phyloP scores from a whole-genome alignment of 129 eudicot species.

The Deinandra increscens region DNA sequence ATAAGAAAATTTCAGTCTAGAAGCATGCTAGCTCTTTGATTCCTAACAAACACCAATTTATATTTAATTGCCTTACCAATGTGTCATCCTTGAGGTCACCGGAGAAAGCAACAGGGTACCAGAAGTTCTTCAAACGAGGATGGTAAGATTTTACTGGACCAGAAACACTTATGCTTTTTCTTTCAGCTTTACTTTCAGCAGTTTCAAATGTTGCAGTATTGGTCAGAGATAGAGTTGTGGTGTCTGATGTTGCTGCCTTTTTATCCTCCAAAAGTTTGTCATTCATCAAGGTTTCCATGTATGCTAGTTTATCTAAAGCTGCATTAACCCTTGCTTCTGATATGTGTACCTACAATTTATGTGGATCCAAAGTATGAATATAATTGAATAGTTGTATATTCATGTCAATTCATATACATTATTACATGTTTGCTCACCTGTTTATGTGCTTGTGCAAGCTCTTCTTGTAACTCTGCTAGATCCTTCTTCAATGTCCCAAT shows the following conservation, averaged over 20 bases:
- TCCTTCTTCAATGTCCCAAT: constrained; percentile 82
- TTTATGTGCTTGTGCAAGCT: constrained; percentile 75
- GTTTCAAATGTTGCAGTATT: constrained; percentile 36
- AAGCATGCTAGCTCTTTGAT: not conserved
- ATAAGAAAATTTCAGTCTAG: not conserved
- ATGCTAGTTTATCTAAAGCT: constrained; percentile 86
- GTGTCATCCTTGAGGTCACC: constrained; percentile 74
- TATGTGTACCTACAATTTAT: constrained; percentile 68
- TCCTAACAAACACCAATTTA: not conserved
- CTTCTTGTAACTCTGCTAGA: constrained; percentile 75
- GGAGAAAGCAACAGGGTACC: constrained; percentile 92
- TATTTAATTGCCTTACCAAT: constrained; percentile 48
- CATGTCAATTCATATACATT: not conserved
- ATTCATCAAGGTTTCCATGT: constrained; percentile 78
- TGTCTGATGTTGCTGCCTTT: constrained; percentile 38
- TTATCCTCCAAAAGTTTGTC: constrained; percentile 71
- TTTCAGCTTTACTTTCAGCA: constrained; percentile 38
- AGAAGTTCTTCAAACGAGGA: constrained; percentile 62
- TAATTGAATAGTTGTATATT: not conserved
- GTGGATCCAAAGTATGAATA: not conserved
- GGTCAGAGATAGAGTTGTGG: constrained; percentile 39
- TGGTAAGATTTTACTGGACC: constrained; percentile 76
- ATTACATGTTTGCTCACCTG: constrained; percentile 44
- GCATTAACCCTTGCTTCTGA: constrained; percentile 83
- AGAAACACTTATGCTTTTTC: constrained; percentile 56